phyloP scores from a whole-genome alignment of 148 eudicot species.

The Silene conica region DNA sequence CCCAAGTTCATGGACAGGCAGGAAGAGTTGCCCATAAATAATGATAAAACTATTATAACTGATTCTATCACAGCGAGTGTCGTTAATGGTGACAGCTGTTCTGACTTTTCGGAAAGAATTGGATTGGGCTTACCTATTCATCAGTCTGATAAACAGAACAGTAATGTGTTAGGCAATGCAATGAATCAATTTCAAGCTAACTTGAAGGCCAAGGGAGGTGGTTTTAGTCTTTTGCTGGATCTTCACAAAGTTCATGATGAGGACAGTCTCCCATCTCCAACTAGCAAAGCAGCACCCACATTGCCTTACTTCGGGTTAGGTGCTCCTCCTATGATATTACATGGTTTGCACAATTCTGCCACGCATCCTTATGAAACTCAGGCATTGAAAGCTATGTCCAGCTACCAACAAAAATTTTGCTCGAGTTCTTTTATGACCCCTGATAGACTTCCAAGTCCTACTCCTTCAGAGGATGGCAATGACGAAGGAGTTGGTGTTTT shows the following conservation, averaged over 20 bases:
- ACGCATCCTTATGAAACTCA: slow-evolving; percentile 82
- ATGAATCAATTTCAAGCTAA: slow-evolving; percentile 34
- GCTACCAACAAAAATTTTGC: slow-evolving; percentile 90
- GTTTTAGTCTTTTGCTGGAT: slow-evolving; percentile 63
- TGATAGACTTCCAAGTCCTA: slow-evolving; percentile 91
- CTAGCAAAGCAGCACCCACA: slow-evolving; percentile 43
- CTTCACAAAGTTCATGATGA: slow-evolving; percentile 84
- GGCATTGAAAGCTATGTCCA: slow-evolving; percentile 76
- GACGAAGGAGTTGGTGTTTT: slow-evolving; percentile 47
- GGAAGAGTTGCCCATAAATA: slow-evolving; percentile 30
- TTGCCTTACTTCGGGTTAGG: slow-evolving; percentile 30
- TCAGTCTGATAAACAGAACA: slow-evolving; percentile 25
- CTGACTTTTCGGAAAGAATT: slow-evolving; percentile 21
- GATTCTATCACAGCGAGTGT: slow-evolving; percentile 42
- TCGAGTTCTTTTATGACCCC: slow-evolving; percentile 44
- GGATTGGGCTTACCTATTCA: slow-evolving; percentile 29
- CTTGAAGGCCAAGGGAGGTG: slow-evolving; percentile 44
- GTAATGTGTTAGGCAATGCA: slow-evolving; percentile 21
- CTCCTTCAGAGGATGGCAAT: slow-evolving; percentile 81
- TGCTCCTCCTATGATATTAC: slow-evolving; percentile 26
- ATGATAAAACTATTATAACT: slow-evolving; percentile 37
- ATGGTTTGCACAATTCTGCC: slow-evolving; percentile 24
- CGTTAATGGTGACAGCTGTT: slow-evolving; percentile 28
- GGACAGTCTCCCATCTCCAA: slow-evolving; percentile 95
- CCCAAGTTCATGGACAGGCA: slow-evolving; percentile 31